These are phyloP conservation scores for Nigrograna mackinnonii DNA, from an alignment of 2,329 filamentous ascomycete species.

Conservation along the genomic window DNA sequence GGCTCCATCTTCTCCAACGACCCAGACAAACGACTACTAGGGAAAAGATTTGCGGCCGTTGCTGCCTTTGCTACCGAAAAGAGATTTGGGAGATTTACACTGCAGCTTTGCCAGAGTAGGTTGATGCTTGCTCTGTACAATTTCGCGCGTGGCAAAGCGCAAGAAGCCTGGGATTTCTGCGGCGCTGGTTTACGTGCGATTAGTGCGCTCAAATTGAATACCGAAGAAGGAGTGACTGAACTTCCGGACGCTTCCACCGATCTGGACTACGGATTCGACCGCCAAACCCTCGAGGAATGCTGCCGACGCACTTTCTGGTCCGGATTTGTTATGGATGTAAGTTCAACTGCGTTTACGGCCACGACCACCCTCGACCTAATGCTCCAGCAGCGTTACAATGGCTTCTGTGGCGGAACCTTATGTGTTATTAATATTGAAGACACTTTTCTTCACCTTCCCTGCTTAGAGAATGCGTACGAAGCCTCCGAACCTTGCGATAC, in stretches of 20 bases:
- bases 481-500: conserved; percentile 59
- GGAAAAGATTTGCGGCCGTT: conserved; percentile 56
- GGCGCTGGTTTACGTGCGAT: conserved; percentile 65
- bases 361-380: conserved; percentile 34
- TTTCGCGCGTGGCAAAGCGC: conserved; percentile 62
- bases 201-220: conserved; percentile 64
- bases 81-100: conserved; percentile 55
- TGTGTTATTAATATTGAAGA: conserved; percentile 66
- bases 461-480: conserved; percentile 64
- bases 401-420: conserved; percentile 54
- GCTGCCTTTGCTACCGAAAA: conserved; percentile 61
- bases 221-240: conserved; percentile 56
- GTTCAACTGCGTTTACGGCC: conserved; percentile 37
- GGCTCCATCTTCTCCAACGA: conserved; percentile 59
- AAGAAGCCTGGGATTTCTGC: conserved; percentile 66
- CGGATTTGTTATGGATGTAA: conserved; percentile 68
- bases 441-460: conserved; percentile 69
- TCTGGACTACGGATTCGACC: conserved; percentile 62
- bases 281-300: conserved; percentile 65
- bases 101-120: conserved; percentile 70
- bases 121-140: conserved; percentile 70
- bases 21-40: conserved; percentile 47
- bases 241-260: conserved; percentile 48
- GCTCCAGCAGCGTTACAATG: conserved; percentile 58
- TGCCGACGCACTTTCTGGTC: conserved; percentile 74